Percentiles rank a stretch among this genome's conserved stretches.
Evolutionary conservation across 2,329 filamentous ascomycete species (phyloP).

Genomic region (Neonectria sp.): DNA sequence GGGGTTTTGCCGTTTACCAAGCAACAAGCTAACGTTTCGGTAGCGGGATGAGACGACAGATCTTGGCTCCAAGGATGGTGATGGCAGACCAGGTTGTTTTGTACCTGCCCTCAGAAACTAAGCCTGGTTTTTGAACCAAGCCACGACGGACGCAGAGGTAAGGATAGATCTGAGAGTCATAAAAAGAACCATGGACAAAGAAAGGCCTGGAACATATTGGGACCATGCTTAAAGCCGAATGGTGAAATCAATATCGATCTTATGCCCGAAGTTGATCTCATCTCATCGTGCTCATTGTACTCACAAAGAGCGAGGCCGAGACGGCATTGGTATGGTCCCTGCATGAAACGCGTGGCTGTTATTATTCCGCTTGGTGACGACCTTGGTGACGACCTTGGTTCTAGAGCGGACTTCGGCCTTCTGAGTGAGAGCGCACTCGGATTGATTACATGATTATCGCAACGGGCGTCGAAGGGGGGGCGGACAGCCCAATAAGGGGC

Average conservation of each 20-base stretch:
- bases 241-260: background rate
- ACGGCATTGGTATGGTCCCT: background rate
- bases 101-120: background rate
- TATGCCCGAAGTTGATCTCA: background rate
- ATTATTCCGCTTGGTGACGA: background rate
- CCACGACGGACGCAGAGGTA: background rate
- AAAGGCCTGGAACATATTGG: background rate
- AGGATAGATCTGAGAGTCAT: background rate
- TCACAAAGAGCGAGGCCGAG: background rate
- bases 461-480: background rate
- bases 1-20: background rate
- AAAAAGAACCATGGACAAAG: background rate
- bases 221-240: background rate
- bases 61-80: background rate
- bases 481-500: background rate
- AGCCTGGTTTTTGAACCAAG: background rate
- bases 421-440: background rate
- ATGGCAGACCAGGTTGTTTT: constrained; percentile 6
- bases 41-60: background rate
- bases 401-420: constrained; percentile 3
- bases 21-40: background rate
- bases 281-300: background rate
- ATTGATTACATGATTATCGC: background rate
- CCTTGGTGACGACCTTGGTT: background rate
- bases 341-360: background rate